These are phyloP conservation scores for Stephania japonica DNA, from an alignment of 164 flowering plant genomes.

Conservation along the genomic window DNA sequence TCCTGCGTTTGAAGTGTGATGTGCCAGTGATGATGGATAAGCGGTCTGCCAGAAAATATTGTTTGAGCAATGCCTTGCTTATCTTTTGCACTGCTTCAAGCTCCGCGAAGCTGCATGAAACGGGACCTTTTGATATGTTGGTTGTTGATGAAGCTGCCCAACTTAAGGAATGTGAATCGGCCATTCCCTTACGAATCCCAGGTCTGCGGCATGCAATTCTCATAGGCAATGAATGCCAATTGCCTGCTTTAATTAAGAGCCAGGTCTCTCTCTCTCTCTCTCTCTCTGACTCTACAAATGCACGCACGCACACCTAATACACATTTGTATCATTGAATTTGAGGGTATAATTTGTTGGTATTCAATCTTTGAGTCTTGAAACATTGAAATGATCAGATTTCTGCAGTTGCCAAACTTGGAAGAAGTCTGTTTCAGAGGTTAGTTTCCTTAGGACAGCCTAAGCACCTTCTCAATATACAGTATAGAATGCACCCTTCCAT, in stretches of 20 bases:
- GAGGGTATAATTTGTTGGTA: neutral
- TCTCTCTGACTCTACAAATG: neutral
- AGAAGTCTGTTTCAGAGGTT: slow-evolving; percentile 28
- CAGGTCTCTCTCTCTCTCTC: slow-evolving; percentile 17
- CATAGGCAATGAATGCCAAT: slow-evolving; percentile 55
- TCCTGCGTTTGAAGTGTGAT: slow-evolving; percentile 6
- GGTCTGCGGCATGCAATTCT: slow-evolving; percentile 41
- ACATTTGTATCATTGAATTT: no score
- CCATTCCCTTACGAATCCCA: slow-evolving; percentile 43
- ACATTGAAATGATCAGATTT: slow-evolving; percentile 9
- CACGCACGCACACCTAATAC: neutral
- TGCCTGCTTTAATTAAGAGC: slow-evolving; percentile 56
- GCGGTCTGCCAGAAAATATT: slow-evolving; percentile 19
- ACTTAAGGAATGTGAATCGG: slow-evolving; percentile 56
- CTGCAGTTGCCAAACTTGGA: slow-evolving; percentile 23
- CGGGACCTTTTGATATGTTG: slow-evolving; percentile 20
- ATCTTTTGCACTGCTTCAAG: slow-evolving; percentile 47
- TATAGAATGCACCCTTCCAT: slow-evolving; percentile 39
- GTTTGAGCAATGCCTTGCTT: slow-evolving; percentile 29
- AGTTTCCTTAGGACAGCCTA: slow-evolving; percentile 17
- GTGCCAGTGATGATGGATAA: slow-evolving; percentile 10
- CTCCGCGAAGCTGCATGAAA: slow-evolving; percentile 17
- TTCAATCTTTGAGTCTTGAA: neutral
- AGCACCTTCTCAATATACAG: slow-evolving; percentile 31
- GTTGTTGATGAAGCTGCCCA: slow-evolving; percentile 67